Percentiles rank a stretch among this genome's conserved stretches.
Evolutionary conservation across 176 grass and related monocot species (phyloP).

Genomic region (Miscanthus lutarioriparius): DNA sequence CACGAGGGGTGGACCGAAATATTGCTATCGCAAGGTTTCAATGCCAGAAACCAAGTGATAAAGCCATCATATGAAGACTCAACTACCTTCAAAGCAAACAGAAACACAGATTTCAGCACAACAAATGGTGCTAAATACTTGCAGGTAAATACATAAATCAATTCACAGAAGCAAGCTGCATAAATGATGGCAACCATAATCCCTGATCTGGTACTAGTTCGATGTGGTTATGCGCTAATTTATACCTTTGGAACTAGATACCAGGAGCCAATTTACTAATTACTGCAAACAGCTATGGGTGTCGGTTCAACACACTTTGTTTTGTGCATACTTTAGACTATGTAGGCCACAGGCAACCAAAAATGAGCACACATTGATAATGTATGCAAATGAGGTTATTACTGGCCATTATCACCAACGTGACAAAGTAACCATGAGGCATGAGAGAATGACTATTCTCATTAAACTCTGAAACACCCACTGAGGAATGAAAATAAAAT

Average conservation of each 20-base stretch:
- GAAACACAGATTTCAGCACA: conserved; percentile 27
- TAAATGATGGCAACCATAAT: conserved; percentile 10
- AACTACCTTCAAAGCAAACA: conserved; percentile 45
- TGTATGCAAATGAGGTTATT: conserved; percentile 16
- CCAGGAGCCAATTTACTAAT: background rate
- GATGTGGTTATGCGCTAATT: background rate
- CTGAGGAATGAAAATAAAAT: conserved; percentile 2
- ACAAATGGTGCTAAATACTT: conserved; percentile 16
- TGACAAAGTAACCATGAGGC: conserved; percentile 11
- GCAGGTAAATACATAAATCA: background rate
- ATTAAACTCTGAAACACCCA: conserved; percentile 1
- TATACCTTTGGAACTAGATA: background rate
- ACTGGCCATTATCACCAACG: background rate
- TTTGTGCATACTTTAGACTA: background rate
- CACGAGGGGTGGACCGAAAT: conserved; percentile 18
- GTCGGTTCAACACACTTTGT: background rate
- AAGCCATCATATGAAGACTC: conserved; percentile 23
- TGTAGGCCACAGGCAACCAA: background rate
- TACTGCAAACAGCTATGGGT: background rate
- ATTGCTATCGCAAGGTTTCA: background rate
- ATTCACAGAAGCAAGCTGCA: background rate
- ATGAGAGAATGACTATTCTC: background rate
- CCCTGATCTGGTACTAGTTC: background rate
- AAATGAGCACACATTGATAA: conserved; percentile 9
- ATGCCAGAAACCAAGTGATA: conserved; percentile 32